Evolutionary conservation across 2,329 filamentous ascomycete genomes (phyloP), one percentile per base, ranked within the genome.

Genomic region (Phialemoniopsis sp.): DNA sequence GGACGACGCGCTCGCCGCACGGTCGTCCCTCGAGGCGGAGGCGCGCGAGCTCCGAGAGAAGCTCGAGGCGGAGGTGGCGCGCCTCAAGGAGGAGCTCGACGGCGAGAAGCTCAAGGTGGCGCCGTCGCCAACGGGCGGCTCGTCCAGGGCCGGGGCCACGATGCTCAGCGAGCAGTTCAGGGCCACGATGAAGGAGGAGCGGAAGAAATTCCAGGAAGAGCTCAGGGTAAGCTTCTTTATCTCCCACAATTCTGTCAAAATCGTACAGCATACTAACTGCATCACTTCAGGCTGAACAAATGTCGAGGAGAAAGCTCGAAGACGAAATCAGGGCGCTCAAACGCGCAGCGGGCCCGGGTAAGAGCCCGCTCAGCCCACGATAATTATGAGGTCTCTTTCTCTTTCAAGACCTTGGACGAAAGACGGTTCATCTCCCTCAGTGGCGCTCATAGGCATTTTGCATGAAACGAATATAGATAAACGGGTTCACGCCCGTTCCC

Each of bases 161-260:
- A 66, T 76, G 65, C 61, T 77, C 46, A 77, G 73, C 52, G 73
- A 77, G 58, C 73, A 76, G 57, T 77, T 77, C 59, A 58, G 73
- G 35, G 60, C 67, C 8, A 74, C 70, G 16, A 76, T 77, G 73
- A 68, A 73, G 49, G 72, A 74, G 53, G 73, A 77, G 60, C 66
- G 73, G 47, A 75, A 67, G 63, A 74, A 69, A 57, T 76, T 74
- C 60, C 72, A 76, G 46, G 72, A 76, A 46, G 73, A 75, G 42
- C 52, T 77, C 31, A 65, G 60, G 61, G 72, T 74, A 55, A 51
- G 70, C 50, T 8, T 41, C 18, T 34, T 29, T 30, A 21, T 34
- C 14, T 17, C 13, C 19, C 16, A 36, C 18, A 12, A 30, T 14
- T 30, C 26, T 31, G 39, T 10, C 3, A 33, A 6, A 13, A 7